phyloP scores from a whole-genome alignment of 192 early-diverging fungal genomes.

The Endogone sp. region DNA sequence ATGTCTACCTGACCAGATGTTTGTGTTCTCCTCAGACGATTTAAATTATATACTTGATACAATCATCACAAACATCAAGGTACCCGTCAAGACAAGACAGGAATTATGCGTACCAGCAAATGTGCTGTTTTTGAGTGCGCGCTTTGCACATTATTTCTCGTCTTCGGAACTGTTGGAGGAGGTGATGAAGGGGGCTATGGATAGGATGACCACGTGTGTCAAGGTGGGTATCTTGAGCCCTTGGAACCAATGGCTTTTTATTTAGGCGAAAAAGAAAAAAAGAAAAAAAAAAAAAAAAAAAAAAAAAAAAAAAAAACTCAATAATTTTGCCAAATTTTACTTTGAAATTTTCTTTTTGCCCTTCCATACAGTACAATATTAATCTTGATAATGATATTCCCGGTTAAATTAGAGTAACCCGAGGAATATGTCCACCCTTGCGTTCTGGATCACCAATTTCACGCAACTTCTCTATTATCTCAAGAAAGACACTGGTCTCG shows the following conservation, averaged over 20 bases:
- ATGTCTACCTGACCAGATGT: constrained; percentile 90
- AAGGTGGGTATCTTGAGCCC: no score
- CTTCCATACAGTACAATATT: no score
- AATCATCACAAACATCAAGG: constrained; percentile 60
- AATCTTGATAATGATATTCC: no score
- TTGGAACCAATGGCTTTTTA: no score
- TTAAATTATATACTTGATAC: constrained; percentile 71
- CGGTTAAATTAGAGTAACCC: constrained; percentile 8
- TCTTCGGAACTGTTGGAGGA: constrained; percentile 67
- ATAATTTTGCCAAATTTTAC: no score
- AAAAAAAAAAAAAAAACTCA: no score
- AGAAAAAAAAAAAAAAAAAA: no score
- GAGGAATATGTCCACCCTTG: constrained; percentile 33
- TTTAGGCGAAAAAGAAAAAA: no score
- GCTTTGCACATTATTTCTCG: constrained; percentile 84
- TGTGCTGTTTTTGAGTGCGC: constrained; percentile 81
- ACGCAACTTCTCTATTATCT: constrained; percentile 82
- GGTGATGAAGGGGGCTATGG: constrained; percentile 56
- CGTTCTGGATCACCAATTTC: constrained; percentile 86
- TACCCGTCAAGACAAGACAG: constrained; percentile 51
- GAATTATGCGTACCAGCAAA: constrained; percentile 77
- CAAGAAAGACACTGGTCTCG: constrained; percentile 78
- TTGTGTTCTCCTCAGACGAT: constrained; percentile 80
- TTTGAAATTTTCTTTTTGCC: no score
- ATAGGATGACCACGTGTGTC: constrained; percentile 52